Evolutionary conservation across 1,284 basidiomycete species (phyloP), one percentile per base, ranked within the genome.

Genomic region (Rhizopogon parksii): DNA sequence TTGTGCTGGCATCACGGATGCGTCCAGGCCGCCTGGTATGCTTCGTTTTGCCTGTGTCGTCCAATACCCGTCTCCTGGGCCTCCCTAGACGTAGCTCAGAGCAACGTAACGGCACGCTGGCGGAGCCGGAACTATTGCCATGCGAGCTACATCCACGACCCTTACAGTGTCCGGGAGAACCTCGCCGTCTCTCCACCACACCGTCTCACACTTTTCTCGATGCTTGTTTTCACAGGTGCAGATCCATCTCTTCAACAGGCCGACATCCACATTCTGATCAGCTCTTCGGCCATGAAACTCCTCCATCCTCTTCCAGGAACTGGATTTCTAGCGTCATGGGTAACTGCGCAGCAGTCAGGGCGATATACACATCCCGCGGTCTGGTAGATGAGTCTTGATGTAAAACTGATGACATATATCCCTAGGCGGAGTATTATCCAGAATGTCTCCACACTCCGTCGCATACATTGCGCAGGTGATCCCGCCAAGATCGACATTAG

Each of bases 341-440:
- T 24, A 24, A 24, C 21, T 24, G 21, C 21, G 21, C 21, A 24
- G 21, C 21, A 24, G 21, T 24, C 21, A 6, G 5, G 21, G 21
- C 21, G 21, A 24, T 24, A 24, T 24, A 24, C 21, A 21, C 21
- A 61, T 12, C 49, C 3, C 4, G 27, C 11, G 61, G 55, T 21
- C 52, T 58, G 4, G 45, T 25, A n/a, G 36, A 51, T 0, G n/a
- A n/a, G 36, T 34, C 7, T 50, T 48, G 37, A 60, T 42, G n/a
- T 47, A 42, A 6, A 63, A 34, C 2, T 55, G 55, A n/a, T 60
- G 59, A 3, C 43, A 30, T 6, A 8, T 6, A 39, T 63, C 47
- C 1, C 19, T 59, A 2, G 21, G 4, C 21, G 21, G 21, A 21
- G 27, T 4, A 27, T 42, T 12, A 17, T 42, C 25, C 12, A 19